Conservation (phyloP, 2,329 filamentous ascomycete genomes). For the Triangularia setosa region DNA sequence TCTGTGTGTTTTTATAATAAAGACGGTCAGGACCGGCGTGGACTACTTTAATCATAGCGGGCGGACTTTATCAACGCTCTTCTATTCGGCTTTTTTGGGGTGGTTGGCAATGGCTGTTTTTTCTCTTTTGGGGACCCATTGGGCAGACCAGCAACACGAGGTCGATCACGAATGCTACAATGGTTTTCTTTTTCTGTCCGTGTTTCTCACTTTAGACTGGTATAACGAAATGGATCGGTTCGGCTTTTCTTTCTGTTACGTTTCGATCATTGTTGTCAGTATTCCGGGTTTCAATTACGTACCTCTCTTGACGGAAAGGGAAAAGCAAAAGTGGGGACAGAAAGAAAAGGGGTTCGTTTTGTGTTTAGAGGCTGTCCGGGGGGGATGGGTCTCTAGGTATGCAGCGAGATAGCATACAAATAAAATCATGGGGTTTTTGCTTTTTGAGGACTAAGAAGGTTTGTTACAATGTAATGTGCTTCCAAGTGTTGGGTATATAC, state of each 20-base stretch:
- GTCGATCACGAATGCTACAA: background rate
- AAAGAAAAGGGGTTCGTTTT: background rate
- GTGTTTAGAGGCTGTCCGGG: background rate
- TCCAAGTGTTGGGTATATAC: too few species aligned
- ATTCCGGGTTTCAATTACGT: background rate
- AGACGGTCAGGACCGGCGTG: slow-evolving; percentile 22
- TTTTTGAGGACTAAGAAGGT: background rate
- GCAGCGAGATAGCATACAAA: background rate
- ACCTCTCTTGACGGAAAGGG: background rate
- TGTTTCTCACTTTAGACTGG: background rate
- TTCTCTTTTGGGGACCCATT: background rate
- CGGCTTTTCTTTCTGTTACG: background rate
- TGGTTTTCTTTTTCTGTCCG: background rate
- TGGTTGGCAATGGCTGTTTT: background rate
- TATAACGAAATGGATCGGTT: background rate
- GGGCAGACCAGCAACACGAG: background rate
- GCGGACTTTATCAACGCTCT: slow-evolving; percentile 1
- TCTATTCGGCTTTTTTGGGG: background rate
- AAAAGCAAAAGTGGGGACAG: background rate
- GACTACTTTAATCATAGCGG: slow-evolving; percentile 21
- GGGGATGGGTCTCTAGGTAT: background rate
- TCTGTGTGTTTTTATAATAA: slow-evolving; percentile 19
- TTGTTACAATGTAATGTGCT: background rate
- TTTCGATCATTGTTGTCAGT: background rate
- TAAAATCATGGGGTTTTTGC: background rate